A percentile compares a stretch with the other conserved stretches of the same genome.
These are phyloP conservation scores for Spinellus fusiger DNA, from an alignment of 192 early-diverging fungal species.

Conservation along the genomic window DNA sequence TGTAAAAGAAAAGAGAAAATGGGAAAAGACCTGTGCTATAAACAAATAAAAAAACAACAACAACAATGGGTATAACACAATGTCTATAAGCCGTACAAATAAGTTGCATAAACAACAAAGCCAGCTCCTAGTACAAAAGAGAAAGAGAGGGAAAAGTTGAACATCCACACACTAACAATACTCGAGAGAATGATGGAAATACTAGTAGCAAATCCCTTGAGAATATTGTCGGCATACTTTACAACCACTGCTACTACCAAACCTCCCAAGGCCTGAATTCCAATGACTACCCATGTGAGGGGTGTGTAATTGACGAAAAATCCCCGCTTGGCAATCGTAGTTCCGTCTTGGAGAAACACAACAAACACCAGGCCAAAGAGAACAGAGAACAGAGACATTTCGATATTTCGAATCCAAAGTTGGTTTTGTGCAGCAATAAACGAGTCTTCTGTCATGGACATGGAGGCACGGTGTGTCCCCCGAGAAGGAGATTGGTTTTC, in stretches of 20 bases:
- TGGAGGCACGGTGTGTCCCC: background rate
- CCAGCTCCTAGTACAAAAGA: constrained; percentile 66
- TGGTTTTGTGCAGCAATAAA: constrained; percentile 39
- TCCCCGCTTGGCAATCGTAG: constrained; percentile 60
- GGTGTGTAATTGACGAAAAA: constrained; percentile 87
- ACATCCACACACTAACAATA: constrained; percentile 73
- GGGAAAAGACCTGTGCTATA: too few species aligned
- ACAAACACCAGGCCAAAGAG: constrained; percentile 74
- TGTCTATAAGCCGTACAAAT: constrained; percentile 49
- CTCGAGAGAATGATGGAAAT: constrained; percentile 91
- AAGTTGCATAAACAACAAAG: constrained; percentile 67
- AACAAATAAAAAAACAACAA: too few species aligned
- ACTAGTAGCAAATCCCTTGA: constrained; percentile 96
- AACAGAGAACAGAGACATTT: constrained; percentile 76
- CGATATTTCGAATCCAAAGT: constrained; percentile 87
- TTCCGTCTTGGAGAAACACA: constrained; percentile 71
- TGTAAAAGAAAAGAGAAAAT: too few species aligned
- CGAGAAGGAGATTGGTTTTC: background rate
- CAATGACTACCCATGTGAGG: constrained; percentile 74
- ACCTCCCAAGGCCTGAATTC: constrained; percentile 85
- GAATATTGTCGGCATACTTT: constrained; percentile 95
- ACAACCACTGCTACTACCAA: constrained; percentile 92
- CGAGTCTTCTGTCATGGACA: background rate
- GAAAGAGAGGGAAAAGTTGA: constrained; percentile 67
- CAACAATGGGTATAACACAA: too few species aligned